Conservation (phyloP, 257 asterid genomes). For the Nicotiana tomentosiformis region DNA sequence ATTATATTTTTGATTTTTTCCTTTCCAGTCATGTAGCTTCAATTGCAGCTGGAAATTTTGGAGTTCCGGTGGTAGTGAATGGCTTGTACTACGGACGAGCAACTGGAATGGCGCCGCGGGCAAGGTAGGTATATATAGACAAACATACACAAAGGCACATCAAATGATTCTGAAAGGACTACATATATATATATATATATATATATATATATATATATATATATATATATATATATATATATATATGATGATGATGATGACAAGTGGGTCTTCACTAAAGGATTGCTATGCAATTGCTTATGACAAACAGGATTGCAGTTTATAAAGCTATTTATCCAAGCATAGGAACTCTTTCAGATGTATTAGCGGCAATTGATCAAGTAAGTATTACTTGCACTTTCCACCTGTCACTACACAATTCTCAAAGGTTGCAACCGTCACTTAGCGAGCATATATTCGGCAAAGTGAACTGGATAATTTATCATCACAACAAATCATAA, state of each 20-base stretch:
- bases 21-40: constrained; percentile 81
- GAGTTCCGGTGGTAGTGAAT: constrained; percentile 79
- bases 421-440: too few species aligned
- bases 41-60: constrained; percentile 84
- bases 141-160: background rate
- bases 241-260: background rate
- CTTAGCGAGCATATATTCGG: too few species aligned
- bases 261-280: background rate
- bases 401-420: background rate
- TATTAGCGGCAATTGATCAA: constrained; percentile 89
- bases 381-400: constrained; percentile 30
- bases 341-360: constrained; percentile 74
- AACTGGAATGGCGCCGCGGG: constrained; percentile 97
- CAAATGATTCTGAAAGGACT: background rate
- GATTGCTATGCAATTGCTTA: background rate
- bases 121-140: constrained; percentile 40
- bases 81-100: constrained; percentile 85
- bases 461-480: too few species aligned
- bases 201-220: background rate
- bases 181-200: too few species aligned
- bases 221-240: too few species aligned
- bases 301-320: constrained; percentile 61
- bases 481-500: too few species aligned
- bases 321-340: constrained; percentile 89
- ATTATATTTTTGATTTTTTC: too few species aligned